A percentile compares a stretch with the other conserved stretches of the same genome.
phyloP scores from a whole-genome alignment of 768 basidiomycete genomes.

The Xerocomus spinulosus region DNA sequence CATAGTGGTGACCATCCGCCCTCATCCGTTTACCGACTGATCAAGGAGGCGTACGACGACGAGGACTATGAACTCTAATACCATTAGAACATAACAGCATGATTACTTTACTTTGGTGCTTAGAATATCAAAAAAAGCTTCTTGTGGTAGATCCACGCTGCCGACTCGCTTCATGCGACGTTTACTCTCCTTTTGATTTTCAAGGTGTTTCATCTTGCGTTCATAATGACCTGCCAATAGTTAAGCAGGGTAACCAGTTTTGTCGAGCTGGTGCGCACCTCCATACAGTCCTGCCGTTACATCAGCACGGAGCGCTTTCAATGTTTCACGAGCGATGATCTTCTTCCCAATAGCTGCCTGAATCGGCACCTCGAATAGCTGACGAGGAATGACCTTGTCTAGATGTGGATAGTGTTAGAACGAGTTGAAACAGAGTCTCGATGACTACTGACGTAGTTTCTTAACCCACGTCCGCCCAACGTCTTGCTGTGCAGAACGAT shows the following conservation, averaged over 20 bases:
- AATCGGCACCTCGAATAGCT: constrained; percentile 92
- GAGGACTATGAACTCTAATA: constrained; percentile 73
- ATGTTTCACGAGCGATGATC: constrained; percentile 83
- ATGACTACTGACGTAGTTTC: constrained; percentile 71
- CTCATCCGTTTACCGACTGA: constrained; percentile 84
- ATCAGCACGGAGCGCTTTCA: constrained; percentile 82
- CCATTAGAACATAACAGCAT: not conserved
- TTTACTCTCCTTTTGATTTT: constrained; percentile 93
- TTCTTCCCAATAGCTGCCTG: constrained; percentile 88
- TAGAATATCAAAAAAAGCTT: constrained; percentile 92
- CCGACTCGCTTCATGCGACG: constrained; percentile 84
- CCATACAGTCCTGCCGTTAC: constrained; percentile 94
- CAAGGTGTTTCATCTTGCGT: constrained; percentile 84
- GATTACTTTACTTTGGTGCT: constrained; percentile 45
- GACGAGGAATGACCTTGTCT: constrained; percentile 91
- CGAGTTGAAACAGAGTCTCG: not conserved
- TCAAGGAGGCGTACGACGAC: constrained; percentile 95
- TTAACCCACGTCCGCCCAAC: constrained; percentile 85
- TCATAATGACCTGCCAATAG: constrained; percentile 69
- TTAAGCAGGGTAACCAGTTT: not conserved
- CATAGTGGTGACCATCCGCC: constrained; percentile 92
- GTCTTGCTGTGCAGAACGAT: constrained; percentile 68
- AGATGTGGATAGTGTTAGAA: not conserved
- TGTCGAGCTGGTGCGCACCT: constrained; percentile 39
- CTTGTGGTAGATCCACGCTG: constrained; percentile 86